Evolutionary conservation across 2,329 filamentous ascomycete species (phyloP), one percentile per base, ranked within the genome.

Genomic region (Thielaviopsis musarum): DNA sequence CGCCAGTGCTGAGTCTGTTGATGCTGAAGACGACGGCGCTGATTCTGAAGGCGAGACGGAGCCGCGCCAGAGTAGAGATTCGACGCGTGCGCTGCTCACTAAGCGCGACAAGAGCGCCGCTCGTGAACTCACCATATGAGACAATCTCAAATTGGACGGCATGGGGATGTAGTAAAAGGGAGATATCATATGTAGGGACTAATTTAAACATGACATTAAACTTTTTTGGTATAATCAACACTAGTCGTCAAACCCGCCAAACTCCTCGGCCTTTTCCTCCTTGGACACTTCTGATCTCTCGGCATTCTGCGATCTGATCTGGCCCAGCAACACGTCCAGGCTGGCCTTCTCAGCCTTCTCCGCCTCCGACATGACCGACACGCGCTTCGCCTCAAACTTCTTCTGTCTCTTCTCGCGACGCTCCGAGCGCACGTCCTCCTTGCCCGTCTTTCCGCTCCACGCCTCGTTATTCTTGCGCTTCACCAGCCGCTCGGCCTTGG

Each of bases 401-500:
- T 79, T 77, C 62, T 76, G 77, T 67, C 81, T 81, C 73, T 82
- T 84, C 64, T 87, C 84, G 59, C 82, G 75, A 61, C 82, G 77
- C 65, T 76, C 77, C 55, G 77, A 74, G 57, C 83, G 80, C 61
- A 79, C 73, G 24, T 83, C 83, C 66, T 84, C 84, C 65, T 77
- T 75, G 63, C 86, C 85, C 22, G 78, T 73, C 69, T 87, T 87
- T 60, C 76, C 78, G 69, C 85, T 91, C 85, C 87, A 91, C 1
- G 87, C 80, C 66, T 83, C 76, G 66, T 85, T 77, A 69, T 81
- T 74, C 69, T 81, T 78, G 76, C 83, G 82, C 68, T 77, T 74
- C 59, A 73, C 65, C n/a, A 64, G 68, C 57, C 72, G 72, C 17
- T 72, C 71, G 0, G 69, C 68, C 28, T 71, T 67, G 21, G 71